Evolutionary conservation across 2,329 filamentous ascomycete genomes (phyloP).

Genomic region (Aspergillus intermedius): DNA sequence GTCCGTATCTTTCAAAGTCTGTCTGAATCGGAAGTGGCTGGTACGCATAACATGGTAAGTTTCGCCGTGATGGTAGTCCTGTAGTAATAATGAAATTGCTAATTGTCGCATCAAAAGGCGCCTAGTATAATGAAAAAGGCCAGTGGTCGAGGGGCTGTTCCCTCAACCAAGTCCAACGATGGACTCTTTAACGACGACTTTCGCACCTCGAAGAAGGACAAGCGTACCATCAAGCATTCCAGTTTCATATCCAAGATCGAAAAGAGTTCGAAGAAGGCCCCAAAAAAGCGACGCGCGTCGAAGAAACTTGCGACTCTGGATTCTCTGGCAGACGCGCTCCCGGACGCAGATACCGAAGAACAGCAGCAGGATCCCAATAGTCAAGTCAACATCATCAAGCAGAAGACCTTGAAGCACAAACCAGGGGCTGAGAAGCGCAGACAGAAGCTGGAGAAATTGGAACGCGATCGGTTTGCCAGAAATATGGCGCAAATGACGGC

Average conservation of each 20-base stretch:
- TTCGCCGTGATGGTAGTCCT: not conserved
- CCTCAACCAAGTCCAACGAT: conserved; percentile 10
- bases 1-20: not conserved
- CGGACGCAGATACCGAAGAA: conserved; percentile 52
- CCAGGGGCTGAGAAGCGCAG: conserved; percentile 79
- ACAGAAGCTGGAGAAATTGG: conserved; percentile 68
- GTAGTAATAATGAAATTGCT: not conserved
- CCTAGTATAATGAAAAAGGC: conserved; percentile 6
- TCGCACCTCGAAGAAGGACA: conserved; percentile 71
- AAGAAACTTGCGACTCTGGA: conserved; percentile 76
- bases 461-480: conserved; percentile 75
- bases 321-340: conserved; percentile 72
- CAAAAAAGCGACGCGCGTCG: conserved; percentile 60
- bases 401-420: conserved; percentile 66
- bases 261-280: conserved; percentile 51
- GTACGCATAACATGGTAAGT: conserved; percentile 3
- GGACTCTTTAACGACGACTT: conserved; percentile 43
- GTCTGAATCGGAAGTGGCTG: too few species aligned
- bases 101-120: not conserved
- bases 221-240: conserved; percentile 73
- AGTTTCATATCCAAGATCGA: conserved; percentile 70
- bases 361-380: conserved; percentile 40
- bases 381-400: conserved; percentile 63
- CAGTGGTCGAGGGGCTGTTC: conserved; percentile 12
- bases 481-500: conserved; percentile 70